Percentiles rank a stretch among this genome's conserved stretches.
These are phyloP conservation scores for Haberlea rhodopensis DNA, from an alignment of 257 asterid genomes.

Conservation along the genomic window DNA sequence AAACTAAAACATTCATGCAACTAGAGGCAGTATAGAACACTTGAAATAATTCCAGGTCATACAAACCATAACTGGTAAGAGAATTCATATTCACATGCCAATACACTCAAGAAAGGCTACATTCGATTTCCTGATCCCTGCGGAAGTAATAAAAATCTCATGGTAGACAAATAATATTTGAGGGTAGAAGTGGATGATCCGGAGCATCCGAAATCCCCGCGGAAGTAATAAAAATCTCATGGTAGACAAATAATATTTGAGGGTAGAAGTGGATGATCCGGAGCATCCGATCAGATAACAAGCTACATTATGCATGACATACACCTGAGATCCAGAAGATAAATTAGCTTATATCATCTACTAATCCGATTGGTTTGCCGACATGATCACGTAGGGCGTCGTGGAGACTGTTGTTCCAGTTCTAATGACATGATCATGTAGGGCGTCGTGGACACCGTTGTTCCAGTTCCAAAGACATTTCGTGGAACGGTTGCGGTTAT, in stretches of 20 bases:
- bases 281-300: not conserved
- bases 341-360: slow-evolving; percentile 4
- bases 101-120: slow-evolving; percentile 8
- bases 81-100: not conserved
- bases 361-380: no score
- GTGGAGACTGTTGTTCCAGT: no score
- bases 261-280: no score
- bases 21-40: not conserved
- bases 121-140: not conserved
- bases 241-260: no score
- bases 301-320: slow-evolving; percentile 9
- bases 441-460: no score
- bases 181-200: not conserved
- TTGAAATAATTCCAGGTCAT: not conserved
- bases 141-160: not conserved
- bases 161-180: not conserved
- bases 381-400: no score
- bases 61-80: not conserved
- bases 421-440: not conserved
- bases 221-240: no score
- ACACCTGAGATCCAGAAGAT: slow-evolving; percentile 11
- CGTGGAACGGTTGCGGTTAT: no score
- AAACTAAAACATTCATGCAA: not conserved
- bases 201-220: no score
- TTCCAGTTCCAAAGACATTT: no score